Conservation (phyloP, 306 rosid genomes). For the Lablab purpureus region DNA sequence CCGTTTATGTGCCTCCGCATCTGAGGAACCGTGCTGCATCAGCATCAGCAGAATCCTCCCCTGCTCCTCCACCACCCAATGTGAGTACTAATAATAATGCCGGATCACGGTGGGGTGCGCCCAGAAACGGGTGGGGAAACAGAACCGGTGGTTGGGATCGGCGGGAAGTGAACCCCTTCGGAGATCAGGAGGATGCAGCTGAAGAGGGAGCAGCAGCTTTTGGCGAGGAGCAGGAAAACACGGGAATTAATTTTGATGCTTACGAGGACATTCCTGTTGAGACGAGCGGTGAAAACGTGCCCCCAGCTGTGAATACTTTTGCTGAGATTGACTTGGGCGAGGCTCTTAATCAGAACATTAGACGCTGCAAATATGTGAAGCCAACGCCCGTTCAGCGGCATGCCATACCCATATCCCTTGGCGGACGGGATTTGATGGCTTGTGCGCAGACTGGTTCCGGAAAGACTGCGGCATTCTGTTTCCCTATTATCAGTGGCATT, state of each 20-base stretch:
- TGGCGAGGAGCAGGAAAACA: conserved; percentile 62
- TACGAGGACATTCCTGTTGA: conserved; percentile 92
- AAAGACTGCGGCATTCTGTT: conserved; percentile 92
- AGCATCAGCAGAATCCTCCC: conserved; percentile 52
- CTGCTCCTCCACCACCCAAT: conserved; percentile 48
- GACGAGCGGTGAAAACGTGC: conserved; percentile 81
- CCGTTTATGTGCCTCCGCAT: conserved; percentile 85
- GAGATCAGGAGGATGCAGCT: conserved; percentile 62
- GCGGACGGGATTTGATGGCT: conserved; percentile 87
- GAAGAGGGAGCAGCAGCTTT: conserved; percentile 44
- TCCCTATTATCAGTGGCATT: conserved; percentile 88
- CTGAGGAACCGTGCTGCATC: conserved; percentile 71
- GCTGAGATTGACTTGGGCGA: conserved; percentile 92
- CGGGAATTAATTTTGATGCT: conserved; percentile 82
- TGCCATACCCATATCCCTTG: conserved; percentile 86
- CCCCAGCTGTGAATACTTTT: conserved; percentile 80
- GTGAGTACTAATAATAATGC: neutral
- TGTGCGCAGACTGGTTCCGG: conserved; percentile 97
- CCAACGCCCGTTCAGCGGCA: conserved; percentile 94
- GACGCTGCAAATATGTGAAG: conserved; percentile 82
- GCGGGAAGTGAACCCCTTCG: conserved; percentile 80
- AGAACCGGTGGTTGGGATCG: conserved; percentile 75
- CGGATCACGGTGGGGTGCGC: conserved; percentile 60
- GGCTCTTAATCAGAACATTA: conserved; percentile 74
- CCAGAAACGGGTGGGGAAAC: conserved; percentile 65